phyloP scores from a whole-genome alignment of 2,329 filamentous ascomycete genomes.

The Myotisia sp. region DNA sequence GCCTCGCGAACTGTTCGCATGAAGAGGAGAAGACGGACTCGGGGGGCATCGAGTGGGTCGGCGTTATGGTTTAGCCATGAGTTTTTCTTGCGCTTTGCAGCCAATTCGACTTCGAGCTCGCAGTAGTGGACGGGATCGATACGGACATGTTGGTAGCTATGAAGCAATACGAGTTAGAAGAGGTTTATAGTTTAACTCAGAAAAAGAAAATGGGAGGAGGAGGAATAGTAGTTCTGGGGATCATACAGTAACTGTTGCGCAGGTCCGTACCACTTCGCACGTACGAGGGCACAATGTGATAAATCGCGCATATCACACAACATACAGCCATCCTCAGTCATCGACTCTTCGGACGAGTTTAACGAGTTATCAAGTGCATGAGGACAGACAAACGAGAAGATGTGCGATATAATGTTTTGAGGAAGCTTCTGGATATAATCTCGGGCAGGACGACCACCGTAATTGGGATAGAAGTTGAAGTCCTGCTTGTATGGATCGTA shows the following conservation, averaged over 20 bases:
- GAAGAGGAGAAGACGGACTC: slow-evolving; percentile 60
- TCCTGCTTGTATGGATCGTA: slow-evolving; percentile 1
- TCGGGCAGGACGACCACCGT: slow-evolving; percentile 1
- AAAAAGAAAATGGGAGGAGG: slow-evolving; percentile 8
- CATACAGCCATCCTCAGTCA: slow-evolving; percentile 70
- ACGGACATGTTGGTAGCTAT: slow-evolving; percentile 72
- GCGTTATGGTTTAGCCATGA: slow-evolving; percentile 63
- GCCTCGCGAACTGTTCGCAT: slow-evolving; percentile 71
- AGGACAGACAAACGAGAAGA: slow-evolving; percentile 72
- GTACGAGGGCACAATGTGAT: slow-evolving; percentile 61
- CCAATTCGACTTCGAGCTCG: slow-evolving; percentile 65
- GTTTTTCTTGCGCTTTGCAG: slow-evolving; percentile 61
- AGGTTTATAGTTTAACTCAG: slow-evolving; percentile 4
- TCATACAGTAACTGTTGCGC: slow-evolving; percentile 50
- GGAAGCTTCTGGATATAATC: slow-evolving; percentile 45
- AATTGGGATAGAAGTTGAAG: background rate
- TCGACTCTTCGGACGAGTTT: slow-evolving; percentile 67
- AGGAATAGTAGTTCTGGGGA: no score
- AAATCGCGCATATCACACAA: slow-evolving; percentile 85
- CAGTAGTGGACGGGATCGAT: slow-evolving; percentile 95
- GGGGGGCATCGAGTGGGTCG: slow-evolving; percentile 65
- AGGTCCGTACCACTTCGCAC: slow-evolving; percentile 53
- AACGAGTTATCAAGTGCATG: slow-evolving; percentile 66
- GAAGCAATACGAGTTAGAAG: slow-evolving; percentile 12
- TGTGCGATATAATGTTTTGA: slow-evolving; percentile 53